phyloP scores from a whole-genome alignment of 2,329 filamentous ascomycete species.

The Fusarium dlaminii region DNA sequence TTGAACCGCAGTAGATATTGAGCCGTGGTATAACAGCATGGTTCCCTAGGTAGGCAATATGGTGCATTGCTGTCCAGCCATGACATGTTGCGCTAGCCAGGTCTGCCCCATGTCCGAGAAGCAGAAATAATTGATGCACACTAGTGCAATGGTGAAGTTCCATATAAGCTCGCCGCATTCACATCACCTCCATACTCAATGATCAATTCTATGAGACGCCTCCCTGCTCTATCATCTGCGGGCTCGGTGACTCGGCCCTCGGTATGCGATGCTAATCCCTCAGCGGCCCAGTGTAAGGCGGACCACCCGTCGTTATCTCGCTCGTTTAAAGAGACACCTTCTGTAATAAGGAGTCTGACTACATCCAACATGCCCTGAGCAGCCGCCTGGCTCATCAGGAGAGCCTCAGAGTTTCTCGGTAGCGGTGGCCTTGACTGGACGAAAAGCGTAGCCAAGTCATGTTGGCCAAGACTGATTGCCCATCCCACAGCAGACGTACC shows the following conservation, averaged over 20 bases:
- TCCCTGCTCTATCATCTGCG: neutral
- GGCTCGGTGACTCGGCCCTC: neutral
- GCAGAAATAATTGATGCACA: no score
- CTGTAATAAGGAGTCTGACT: neutral
- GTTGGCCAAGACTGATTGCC: neutral
- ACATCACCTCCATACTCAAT: neutral
- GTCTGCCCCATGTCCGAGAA: accelerated
- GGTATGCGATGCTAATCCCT: neutral
- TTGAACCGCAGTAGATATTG: no score
- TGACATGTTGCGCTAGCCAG: neutral
- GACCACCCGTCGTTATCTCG: neutral
- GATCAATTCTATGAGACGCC: neutral
- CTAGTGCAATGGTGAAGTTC: neutral
- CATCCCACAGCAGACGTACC: neutral
- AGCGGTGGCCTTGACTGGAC: neutral
- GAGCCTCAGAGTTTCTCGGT: neutral
- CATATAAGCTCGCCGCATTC: neutral
- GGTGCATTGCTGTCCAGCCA: neutral
- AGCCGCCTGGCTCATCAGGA: neutral
- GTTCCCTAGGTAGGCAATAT: neutral
- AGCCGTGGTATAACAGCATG: neutral
- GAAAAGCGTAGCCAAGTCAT: neutral
- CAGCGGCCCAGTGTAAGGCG: neutral
- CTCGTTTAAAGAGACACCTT: neutral
- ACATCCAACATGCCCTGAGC: neutral